phyloP scores from a whole-genome alignment of 345 rosid species.

The Populus nigra region DNA sequence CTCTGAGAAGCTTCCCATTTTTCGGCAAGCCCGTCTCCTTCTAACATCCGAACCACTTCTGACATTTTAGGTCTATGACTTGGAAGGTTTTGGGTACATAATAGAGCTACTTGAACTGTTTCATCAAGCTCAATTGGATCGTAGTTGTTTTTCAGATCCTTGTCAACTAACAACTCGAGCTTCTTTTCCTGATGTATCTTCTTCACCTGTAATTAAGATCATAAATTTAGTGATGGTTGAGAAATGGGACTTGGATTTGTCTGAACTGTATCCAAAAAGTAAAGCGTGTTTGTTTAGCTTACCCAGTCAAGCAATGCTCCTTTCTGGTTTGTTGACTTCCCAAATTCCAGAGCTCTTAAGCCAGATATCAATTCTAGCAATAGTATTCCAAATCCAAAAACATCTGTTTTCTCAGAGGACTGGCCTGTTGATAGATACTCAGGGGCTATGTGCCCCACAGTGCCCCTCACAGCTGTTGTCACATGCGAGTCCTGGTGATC shows the following conservation, averaged over 20 bases:
- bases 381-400: constrained; percentile 91
- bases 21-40: constrained; percentile 94
- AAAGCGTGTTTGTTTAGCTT: constrained; percentile 23
- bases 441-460: constrained; percentile 94
- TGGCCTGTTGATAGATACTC: constrained; percentile 95
- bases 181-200: constrained; percentile 87
- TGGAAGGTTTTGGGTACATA: constrained; percentile 82
- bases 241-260: neutral
- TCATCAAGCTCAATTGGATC: constrained; percentile 78
- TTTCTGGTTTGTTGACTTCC: constrained; percentile 75
- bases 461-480: constrained; percentile 93
- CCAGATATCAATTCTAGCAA: constrained; percentile 80
- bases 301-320: constrained; percentile 96
- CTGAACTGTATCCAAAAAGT: neutral
- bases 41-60: constrained; percentile 89
- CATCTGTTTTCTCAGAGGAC: constrained; percentile 95
- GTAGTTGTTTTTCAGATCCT: constrained; percentile 67
- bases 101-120: constrained; percentile 79
- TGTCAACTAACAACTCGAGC: constrained; percentile 78
- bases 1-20: constrained; percentile 96
- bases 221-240: neutral
- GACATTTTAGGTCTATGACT: constrained; percentile 89
- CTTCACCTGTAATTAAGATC: constrained; percentile 54
- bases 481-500: constrained; percentile 88
- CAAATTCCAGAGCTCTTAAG: constrained; percentile 77